These are phyloP conservation scores for Pythium vanterpoolii DNA, from an alignment of 352 stramenopile genomes.

Conservation along the genomic window DNA sequence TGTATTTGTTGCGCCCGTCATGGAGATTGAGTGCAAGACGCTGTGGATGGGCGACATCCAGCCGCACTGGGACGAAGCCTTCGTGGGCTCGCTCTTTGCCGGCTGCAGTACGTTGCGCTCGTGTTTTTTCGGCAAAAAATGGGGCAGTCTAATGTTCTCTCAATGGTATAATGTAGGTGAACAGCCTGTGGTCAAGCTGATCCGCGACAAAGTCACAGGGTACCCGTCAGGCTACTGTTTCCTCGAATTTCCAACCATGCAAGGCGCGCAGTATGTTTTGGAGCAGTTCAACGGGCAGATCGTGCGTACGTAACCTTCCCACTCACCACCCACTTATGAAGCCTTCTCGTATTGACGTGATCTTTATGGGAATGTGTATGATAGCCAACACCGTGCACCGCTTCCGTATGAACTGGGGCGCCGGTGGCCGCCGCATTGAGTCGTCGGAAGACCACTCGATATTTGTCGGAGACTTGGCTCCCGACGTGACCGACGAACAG, in stretches of 20 bases:
- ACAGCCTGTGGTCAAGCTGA: constrained; percentile 87
- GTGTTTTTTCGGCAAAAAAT: neutral
- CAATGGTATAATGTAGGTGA: constrained; percentile 36
- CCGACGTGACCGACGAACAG: constrained; percentile 86
- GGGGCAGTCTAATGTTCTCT: neutral
- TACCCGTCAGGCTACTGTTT: constrained; percentile 90
- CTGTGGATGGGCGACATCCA: constrained; percentile 91
- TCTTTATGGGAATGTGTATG: neutral
- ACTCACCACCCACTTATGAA: neutral
- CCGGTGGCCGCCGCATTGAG: constrained; percentile 83
- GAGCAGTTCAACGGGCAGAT: constrained; percentile 85
- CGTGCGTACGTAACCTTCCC: constrained; percentile 55
- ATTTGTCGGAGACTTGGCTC: constrained; percentile 90
- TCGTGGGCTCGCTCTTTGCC: constrained; percentile 84
- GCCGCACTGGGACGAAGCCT: constrained; percentile 88
- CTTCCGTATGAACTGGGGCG: constrained; percentile 92
- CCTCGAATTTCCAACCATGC: constrained; percentile 85
- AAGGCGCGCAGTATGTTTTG: constrained; percentile 79
- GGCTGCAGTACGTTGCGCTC: constrained; percentile 45
- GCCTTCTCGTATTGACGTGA: too few species aligned
- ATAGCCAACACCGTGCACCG: constrained; percentile 84
- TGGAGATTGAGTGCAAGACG: constrained; percentile 75
- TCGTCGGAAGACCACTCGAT: constrained; percentile 85
- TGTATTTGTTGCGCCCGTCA: constrained; percentile 4
- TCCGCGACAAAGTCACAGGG: constrained; percentile 88